Conservation (phyloP, 2,329 filamentous ascomycete genomes). For the Penicillium sp. region DNA sequence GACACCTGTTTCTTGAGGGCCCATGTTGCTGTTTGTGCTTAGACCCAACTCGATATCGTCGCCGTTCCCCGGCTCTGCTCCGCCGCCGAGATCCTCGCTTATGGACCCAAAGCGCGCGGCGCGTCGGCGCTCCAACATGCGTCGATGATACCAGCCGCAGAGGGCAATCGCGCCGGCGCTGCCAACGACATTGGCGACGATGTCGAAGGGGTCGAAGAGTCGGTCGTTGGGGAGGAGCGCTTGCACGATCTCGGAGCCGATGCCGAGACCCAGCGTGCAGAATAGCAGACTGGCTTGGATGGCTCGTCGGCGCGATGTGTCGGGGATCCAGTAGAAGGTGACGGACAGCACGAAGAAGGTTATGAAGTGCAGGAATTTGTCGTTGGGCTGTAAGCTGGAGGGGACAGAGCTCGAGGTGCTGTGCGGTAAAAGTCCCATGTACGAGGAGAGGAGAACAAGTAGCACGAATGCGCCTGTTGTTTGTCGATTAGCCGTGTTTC, state of each 20-base stretch:
- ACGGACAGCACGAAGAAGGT: constrained; percentile 86
- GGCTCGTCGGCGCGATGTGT: constrained; percentile 79
- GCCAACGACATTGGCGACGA: constrained; percentile 81
- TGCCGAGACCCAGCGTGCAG: constrained; percentile 62
- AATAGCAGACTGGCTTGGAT: constrained; percentile 77
- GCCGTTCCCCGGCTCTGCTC: constrained; percentile 26
- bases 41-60: constrained; percentile 71
- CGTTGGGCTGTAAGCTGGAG: constrained; percentile 63
- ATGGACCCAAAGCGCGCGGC: constrained; percentile 69
- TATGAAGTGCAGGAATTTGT: constrained; percentile 81
- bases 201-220: constrained; percentile 74
- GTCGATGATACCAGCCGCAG: constrained; percentile 88
- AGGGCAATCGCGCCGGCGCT: constrained; percentile 67
- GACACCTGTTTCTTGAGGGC: constrained; percentile 59
- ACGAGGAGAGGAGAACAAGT: constrained; percentile 71
- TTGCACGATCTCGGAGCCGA: constrained; percentile 57
- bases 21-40: constrained; percentile 38
- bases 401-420: constrained; percentile 34
- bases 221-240: constrained; percentile 67
- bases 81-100: constrained; percentile 44
- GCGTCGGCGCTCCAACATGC: constrained; percentile 87
- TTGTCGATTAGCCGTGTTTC: too few relatives aligned
- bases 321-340: constrained; percentile 93
- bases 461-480: constrained; percentile 59
- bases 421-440: constrained; percentile 68